Evolutionary conservation across 345 rosid genomes (phyloP), one percentile per base, ranked within the genome.

Genomic region (Salix purpurea): DNA sequence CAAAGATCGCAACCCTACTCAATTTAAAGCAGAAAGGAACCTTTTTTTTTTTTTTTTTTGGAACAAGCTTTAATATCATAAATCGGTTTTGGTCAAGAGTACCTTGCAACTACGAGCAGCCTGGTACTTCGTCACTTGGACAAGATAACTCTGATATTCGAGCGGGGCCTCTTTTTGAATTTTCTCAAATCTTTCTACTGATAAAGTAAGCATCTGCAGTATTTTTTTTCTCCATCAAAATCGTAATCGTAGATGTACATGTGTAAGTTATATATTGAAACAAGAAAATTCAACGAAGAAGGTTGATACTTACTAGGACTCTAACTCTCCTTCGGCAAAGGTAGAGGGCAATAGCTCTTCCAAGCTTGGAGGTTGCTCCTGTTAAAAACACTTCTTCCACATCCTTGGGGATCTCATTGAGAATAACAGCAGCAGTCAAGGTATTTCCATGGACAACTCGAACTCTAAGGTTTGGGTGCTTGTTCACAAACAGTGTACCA

Each of bases 351-450:
- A 96, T 91, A 37, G 98, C 99, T 85, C 99, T 83, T 56, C 99
- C 99, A 14, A 96, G 96, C 85, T 96, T 96, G 72, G 98, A 96
- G 86, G 99, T 96, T 50, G 98, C 98, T 73, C 99, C 99, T 0
- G 97, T 88, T 79, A 96, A 78, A 84, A 96, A 94, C 60, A 96
- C 97, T 79, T 94, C 97, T 74, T 85, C 79, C 19, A 91, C 95
- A 56, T 94, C 96, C 65, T 84, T 72, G 1, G 92, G 90, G 52
- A 96, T 78, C 58, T 92, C 98, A 68, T 94, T 77, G 30, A 96
- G 91, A 80, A 96, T 94, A 36, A 96, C 99, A 4, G 97, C 99
- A 21, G 98, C 98, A 0, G 99, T 96, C 44, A 90, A 83, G n/a
- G 99, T 96, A 76, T 96, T 96, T 60, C 99, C 99, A 81, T 96